These are phyloP conservation scores for Friedmanniomyces simplex DNA, from an alignment of 495 filamentous ascomycete species.

Conservation along the genomic window DNA sequence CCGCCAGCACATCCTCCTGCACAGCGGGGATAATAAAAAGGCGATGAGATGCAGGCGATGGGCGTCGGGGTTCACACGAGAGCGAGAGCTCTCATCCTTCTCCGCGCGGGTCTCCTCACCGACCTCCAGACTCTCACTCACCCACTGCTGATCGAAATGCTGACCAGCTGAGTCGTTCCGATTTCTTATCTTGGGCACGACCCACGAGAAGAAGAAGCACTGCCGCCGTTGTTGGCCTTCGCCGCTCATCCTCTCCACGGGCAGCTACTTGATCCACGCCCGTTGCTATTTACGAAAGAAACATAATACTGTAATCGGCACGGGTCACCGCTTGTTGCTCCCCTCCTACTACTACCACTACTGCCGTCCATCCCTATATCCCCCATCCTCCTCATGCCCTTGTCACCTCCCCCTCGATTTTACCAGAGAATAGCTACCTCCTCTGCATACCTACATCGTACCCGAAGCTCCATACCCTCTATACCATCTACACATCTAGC, in stretches of 20 bases:
- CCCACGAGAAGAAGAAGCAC: no score
- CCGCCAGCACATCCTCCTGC: no score
- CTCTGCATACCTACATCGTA: neutral
- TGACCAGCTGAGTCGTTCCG: neutral
- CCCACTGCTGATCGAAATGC: no score
- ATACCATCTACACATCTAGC: slow-evolving; percentile 3
- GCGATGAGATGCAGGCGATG: neutral
- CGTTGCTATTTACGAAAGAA: slow-evolving; percentile 1
- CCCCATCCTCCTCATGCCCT: neutral
- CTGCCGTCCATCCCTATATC: neutral
- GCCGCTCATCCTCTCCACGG: no score
- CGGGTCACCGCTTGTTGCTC: neutral
- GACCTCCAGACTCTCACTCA: neutral
- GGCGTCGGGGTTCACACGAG: neutral
- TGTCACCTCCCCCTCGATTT: neutral
- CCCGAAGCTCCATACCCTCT: neutral
- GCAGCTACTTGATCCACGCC: neutral
- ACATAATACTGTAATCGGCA: neutral
- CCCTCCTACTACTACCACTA: neutral
- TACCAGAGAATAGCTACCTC: neutral
- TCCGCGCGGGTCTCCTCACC: neutral
- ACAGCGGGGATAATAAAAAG: neutral
- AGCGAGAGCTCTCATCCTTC: neutral
- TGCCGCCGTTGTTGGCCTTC: no score
- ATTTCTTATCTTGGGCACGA: neutral